Evolutionary conservation across 495 filamentous ascomycete genomes (phyloP), one percentile per base, ranked within the genome.

Genomic region (Cenococcum geophilum): DNA sequence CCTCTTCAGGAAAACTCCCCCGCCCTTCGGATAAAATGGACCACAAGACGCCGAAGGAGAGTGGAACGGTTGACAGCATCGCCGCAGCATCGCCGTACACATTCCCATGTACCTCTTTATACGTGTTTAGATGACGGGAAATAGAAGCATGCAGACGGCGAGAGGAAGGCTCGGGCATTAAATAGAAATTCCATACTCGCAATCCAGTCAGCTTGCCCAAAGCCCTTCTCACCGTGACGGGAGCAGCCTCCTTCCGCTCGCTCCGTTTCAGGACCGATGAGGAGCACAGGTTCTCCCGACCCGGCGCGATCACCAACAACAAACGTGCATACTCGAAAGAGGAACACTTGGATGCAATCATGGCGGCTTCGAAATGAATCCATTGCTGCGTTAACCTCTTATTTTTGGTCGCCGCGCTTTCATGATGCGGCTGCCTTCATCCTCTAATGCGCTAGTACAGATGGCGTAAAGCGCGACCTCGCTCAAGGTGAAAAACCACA

Each of bases 401-500:
- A 8, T 40, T 20, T 10, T 20, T 9, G 14, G 18, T 32, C 32
- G 34, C 53, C 49, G 49, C 32, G 34, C 4, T n/a, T 40, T 56
- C 53, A 56, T 37, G 52, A 36, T 20, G 52, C 49, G 49, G 25
- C 34, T 18, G 53, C 53, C 25, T 36, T 37, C 20, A 21, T 32
- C 18, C 9, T 52, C 8, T 32, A 20, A 16, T 55, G 61, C 58
- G 63, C 63, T 66, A 66, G 62, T 37, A 61, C 63, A 9, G 61
- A 61, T 52, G n/a, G 47, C 60, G 65, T 63, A 61, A 68, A 64
- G 64, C 61, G 49, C 25, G 11, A 48, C 47, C 16, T 40, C 37
- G 34, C 25, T 21, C 9, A 18, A 32, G 27, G 27, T 32, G 27
- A 48, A 58, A 64, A 64, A 57, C 49, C 57, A 54, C 52, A 45